Evolutionary conservation across 1,139 yeast species (phyloP), one percentile per base, ranked within the genome.

Genomic region (Candida sp.): DNA sequence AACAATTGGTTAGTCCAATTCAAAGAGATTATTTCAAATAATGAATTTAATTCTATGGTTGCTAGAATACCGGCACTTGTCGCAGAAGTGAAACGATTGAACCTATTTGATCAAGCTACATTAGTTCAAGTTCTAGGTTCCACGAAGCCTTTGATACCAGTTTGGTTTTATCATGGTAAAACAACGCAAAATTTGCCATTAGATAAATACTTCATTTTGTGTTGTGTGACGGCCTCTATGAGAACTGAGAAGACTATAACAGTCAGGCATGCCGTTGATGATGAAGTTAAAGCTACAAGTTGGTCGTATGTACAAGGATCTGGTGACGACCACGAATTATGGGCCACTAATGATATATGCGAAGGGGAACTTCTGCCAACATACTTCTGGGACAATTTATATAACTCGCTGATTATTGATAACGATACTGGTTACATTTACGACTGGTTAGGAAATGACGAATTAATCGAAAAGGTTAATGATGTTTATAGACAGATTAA

Each of bases 291-390:
- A 21, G 12, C 49, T 11, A 49, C 51, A 5, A 42, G 58, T 2
- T 66, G 69, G 63, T 56, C 60, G 25, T 90, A 90, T 57, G 84
- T 89, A 2, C 97, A 88, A 61, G 97, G 97, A 1, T 90, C 96
- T 0, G 97, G 95, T 0, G 97, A 90, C 61, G 97, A 90, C 55
- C 96, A 90, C 58, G 97, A 90, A 55, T 68, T 84, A 22, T 90
- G 97, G 97, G 82, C 90, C 0, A 61, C 74, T 0, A 58, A 66
- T 5, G 72, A 61, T 2, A 43, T 69, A 1, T 63, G 70, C 38
- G 43, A 53, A 1, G 73, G 73, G 4, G 52, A 73, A 0, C 60
- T 89, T 22, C 74, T 72, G 1, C 81, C 93, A 0, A 53, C 57
- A 1, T 43, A 77, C 12, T 78, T 87, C 44, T 89, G 96, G 96